Percentiles rank a stretch among this genome's conserved stretches.
Evolutionary conservation across 2,329 filamentous ascomycete species (phyloP).

Genomic region (Fusarium kyushuense): DNA sequence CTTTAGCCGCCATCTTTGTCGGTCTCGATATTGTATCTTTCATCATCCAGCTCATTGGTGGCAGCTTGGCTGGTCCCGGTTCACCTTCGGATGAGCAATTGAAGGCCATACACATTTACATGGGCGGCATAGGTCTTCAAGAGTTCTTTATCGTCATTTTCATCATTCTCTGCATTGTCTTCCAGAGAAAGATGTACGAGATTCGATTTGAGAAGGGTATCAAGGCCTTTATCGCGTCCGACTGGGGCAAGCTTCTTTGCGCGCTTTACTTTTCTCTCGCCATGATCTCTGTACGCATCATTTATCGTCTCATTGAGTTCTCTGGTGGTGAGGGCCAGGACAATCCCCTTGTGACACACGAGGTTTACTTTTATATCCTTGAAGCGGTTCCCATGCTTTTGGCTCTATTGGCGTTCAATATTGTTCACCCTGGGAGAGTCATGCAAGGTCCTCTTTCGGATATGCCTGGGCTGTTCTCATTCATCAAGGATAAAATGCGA

Average conservation of each 20-base stretch:
- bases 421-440: slow-evolving; percentile 54
- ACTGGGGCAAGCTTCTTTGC: slow-evolving; percentile 35
- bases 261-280: slow-evolving; percentile 54
- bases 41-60: slow-evolving; percentile 53
- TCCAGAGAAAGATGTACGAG: slow-evolving; percentile 29
- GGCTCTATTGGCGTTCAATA: slow-evolving; percentile 58
- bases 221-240: neutral
- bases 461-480: slow-evolving; percentile 34
- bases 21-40: slow-evolving; percentile 55
- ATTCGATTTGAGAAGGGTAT: neutral
- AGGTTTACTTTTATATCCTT: slow-evolving; percentile 62
- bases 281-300: slow-evolving; percentile 61
- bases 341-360: slow-evolving; percentile 48
- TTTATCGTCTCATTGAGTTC: slow-evolving; percentile 67
- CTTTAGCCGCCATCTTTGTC: slow-evolving; percentile 56
- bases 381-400: slow-evolving; percentile 59
- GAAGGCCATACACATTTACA: slow-evolving; percentile 60
- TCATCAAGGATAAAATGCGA: slow-evolving; percentile 16
- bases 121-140: slow-evolving; percentile 65
- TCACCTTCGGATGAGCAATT: slow-evolving; percentile 46
- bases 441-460: slow-evolving; percentile 35
- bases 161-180: slow-evolving; percentile 49
- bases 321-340: slow-evolving; percentile 53
- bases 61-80: slow-evolving; percentile 45
- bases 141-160: slow-evolving; percentile 64